Conservation (phyloP, 768 basidiomycete genomes). For the Tulasnella sp. region DNA sequence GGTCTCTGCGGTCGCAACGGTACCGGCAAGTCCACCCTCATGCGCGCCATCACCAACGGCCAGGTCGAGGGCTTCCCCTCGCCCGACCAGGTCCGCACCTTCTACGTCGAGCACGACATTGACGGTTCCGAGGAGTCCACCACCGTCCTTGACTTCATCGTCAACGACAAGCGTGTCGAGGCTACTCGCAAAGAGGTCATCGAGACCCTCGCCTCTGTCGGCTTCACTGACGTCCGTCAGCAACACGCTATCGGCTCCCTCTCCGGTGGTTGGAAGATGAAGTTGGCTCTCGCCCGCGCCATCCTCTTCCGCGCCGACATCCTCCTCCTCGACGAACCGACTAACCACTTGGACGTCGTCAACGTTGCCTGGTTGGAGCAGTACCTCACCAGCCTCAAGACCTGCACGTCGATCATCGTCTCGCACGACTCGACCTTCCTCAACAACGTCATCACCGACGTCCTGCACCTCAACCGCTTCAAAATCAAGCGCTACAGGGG, state of each 20-base stretch:
- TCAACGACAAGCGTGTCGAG: conserved; percentile 71
- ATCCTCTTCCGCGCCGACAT: conserved; percentile 99
- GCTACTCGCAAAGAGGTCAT: conserved; percentile 58
- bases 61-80: conserved; percentile 99
- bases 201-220: conserved; percentile 78
- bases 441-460: conserved; percentile 96
- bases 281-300: conserved; percentile 91
- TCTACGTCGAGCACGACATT: conserved; percentile 99
- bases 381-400: conserved; percentile 77
- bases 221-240: conserved; percentile 84
- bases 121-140: conserved; percentile 91
- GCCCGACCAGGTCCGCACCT: conserved; percentile 92
- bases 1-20: conserved; percentile 98
- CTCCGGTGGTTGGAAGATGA: conserved; percentile 99
- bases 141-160: conserved; percentile 79
- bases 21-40: conserved; percentile 92
- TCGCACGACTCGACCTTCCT: conserved; percentile 97
- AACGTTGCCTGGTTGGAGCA: conserved; percentile 96
- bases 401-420: conserved; percentile 95
- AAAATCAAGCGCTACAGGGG: conserved; percentile 92
- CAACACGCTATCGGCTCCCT: conserved; percentile 73
- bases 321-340: conserved; percentile 30
- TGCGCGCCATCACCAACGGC: conserved; percentile 87
- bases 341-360: conserved; percentile 71
- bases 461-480: conserved; percentile 96